Evolutionary conservation across 2,329 filamentous ascomycete genomes (phyloP), one percentile per base, ranked within the genome.

Genomic region (Fusarium redolens): DNA sequence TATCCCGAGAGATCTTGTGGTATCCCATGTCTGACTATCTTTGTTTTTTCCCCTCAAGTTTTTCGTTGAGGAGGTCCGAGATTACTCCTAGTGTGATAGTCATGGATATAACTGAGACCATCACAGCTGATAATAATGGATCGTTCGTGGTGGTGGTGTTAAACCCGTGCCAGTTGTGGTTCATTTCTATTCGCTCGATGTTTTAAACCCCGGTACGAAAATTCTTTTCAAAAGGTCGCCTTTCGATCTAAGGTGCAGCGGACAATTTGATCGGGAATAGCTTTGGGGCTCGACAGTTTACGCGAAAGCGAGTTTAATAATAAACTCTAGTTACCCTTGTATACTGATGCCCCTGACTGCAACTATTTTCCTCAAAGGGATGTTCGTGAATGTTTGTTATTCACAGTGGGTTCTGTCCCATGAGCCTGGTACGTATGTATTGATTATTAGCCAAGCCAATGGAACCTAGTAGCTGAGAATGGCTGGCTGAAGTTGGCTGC

Each of bases 1-100:
- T 64, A 56, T 71, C 56, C 58, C 51, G 66, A 61, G 38, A 57
- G 70, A 64, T 75, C 59, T 57, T 56, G 52, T 47, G 67, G 38
- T 33, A 59, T 45, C 44, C 64, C 65, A 63, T 69, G 40, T 33
- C 45, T 61, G 40, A 17, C 38, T 40, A 45, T 45, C 33, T 47
- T 25, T 43, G 25, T 31, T 50, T n/a, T 47, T 35, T 28, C 25
- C 43, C n/a, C 30, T 47, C 30, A 57, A 20, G 17, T 30, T 37
- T 61, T 58, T 51, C 25, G 20, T 33, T n/a, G 52, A 37, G 38
- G 65, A 64, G 60, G 66, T 35, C 65, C 31, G 56, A 62, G 57
- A 50, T 68, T 68, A 37, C 55, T 68, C 63, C 55, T 68, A 56
- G 64, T 35, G 48, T 40, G 48, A 68, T 65, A 68, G 38, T 37